phyloP scores from a whole-genome alignment of 1,284 basidiomycete genomes.

The Tilletia walkeri region DNA sequence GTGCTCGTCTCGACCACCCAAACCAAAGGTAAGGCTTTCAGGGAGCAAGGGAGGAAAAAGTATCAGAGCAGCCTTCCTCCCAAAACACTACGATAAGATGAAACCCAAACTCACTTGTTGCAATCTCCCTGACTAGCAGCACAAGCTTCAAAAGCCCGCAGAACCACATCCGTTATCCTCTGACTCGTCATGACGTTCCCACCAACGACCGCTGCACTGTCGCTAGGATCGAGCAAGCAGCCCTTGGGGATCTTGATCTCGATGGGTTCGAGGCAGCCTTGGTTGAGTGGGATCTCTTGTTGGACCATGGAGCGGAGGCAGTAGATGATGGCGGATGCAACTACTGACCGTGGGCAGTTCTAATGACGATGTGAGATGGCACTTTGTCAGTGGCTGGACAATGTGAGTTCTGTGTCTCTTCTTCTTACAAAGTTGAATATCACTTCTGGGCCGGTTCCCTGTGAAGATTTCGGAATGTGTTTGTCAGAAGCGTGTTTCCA shows the following conservation, averaged over 20 bases:
- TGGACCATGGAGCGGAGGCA: constrained; percentile 88
- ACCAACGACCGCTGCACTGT: constrained; percentile 78
- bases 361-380: too few species aligned
- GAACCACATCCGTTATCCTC: constrained; percentile 88
- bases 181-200: constrained; percentile 91
- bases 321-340: constrained; percentile 90
- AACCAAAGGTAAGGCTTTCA: constrained; percentile 86
- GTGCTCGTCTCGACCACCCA: constrained; percentile 77
- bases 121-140: constrained; percentile 88
- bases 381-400: too few species aligned
- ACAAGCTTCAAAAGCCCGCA: constrained; percentile 87
- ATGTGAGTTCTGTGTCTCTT: too few species aligned
- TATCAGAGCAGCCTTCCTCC: background rate
- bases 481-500: too few species aligned
- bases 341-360: constrained; percentile 71
- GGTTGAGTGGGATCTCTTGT: constrained; percentile 87
- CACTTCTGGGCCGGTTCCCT: constrained; percentile 75
- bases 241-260: constrained; percentile 77
- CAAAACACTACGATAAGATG: constrained; percentile 11
- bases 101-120: constrained; percentile 67
- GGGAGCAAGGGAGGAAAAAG: background rate
- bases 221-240: constrained; percentile 75
- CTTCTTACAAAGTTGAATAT: constrained; percentile 69
- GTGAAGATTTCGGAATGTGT: background rate
- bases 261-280: constrained; percentile 73